Evolutionary conservation across 208 protist genomes (phyloP).

Genomic region (Sergeia podlipaevii): DNA sequence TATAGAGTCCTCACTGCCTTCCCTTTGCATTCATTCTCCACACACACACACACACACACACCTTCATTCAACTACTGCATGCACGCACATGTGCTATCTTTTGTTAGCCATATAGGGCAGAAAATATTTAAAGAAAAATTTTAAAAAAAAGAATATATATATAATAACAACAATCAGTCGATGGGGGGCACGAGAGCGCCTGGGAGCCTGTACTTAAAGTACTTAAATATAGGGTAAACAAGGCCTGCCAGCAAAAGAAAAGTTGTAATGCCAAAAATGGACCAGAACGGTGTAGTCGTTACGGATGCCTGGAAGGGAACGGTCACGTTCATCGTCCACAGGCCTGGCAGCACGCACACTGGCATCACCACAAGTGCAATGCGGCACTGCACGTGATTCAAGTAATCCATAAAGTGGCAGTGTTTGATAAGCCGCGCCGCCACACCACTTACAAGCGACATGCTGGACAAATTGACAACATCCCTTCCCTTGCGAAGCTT

Average conservation of each 20-base stretch:
- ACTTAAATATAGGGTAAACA: constrained; percentile 30
- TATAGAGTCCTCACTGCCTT: not conserved
- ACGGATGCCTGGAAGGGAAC: constrained; percentile 50
- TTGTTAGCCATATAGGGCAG: too few relatives aligned
- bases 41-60: not conserved
- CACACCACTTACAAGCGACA: constrained; percentile 81
- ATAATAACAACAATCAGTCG: constrained; percentile 13
- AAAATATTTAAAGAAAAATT: not conserved
- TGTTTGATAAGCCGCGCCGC: constrained; percentile 66
- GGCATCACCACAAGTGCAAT: constrained; percentile 79
- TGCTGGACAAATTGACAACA: constrained; percentile 66
- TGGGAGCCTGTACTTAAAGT: constrained; percentile 49
- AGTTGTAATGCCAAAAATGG: constrained; percentile 44
- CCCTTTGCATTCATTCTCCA: not conserved
- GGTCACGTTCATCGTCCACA: constrained; percentile 71
- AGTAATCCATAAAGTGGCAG: constrained; percentile 84
- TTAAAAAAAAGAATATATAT: too few relatives aligned
- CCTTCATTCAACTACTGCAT: too few relatives aligned
- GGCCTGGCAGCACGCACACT: constrained; percentile 55
- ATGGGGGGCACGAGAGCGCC: constrained; percentile 50
- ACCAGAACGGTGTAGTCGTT: constrained; percentile 36
- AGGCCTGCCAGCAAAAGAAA: constrained; percentile 37
- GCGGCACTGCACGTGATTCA: constrained; percentile 73
- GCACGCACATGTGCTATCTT: too few relatives aligned
- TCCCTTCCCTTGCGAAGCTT: constrained; percentile 58